Evolutionary conservation across 192 early-diverging fungal genomes (phyloP).

Genomic region (Thoreauomyces humboldtii): DNA sequence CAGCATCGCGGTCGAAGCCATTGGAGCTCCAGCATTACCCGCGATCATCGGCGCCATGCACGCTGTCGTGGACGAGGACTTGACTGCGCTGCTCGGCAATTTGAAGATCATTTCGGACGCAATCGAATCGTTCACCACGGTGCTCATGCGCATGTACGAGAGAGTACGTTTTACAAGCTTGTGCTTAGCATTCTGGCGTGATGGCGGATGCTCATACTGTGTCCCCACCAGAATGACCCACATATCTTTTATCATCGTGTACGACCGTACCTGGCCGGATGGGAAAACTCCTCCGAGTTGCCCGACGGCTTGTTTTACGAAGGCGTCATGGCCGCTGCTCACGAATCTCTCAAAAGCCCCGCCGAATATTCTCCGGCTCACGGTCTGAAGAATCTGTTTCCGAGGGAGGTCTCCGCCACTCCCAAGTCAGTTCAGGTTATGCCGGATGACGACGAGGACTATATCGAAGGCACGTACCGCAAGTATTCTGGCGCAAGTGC

Average conservation of each 20-base stretch:
- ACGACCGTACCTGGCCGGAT: constrained; percentile 85
- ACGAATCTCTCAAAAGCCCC: neutral
- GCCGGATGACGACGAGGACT: neutral
- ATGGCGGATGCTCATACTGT: no score
- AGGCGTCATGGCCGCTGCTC: constrained; percentile 59
- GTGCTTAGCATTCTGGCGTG: neutral
- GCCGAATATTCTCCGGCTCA: constrained; percentile 9
- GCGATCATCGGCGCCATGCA: constrained; percentile 69
- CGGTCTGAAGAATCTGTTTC: constrained; percentile 7
- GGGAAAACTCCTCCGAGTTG: constrained; percentile 85
- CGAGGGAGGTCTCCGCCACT: neutral
- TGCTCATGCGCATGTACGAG: constrained; percentile 73
- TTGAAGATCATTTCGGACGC: constrained; percentile 52
- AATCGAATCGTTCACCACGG: constrained; percentile 32
- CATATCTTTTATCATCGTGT: constrained; percentile 94
- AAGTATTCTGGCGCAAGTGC: constrained; percentile 86
- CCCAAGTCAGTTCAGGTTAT: neutral
- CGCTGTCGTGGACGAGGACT: constrained; percentile 55
- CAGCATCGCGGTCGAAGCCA: constrained; percentile 82
- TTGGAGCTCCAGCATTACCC: constrained; percentile 65
- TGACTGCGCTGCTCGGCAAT: constrained; percentile 39
- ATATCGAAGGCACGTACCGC: constrained; percentile 39
- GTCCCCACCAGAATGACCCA: constrained; percentile 72
- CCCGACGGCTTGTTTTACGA: constrained; percentile 90
- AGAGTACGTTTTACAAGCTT: constrained; percentile 43